Evolutionary conservation across 179 eudicot species (phyloP), one percentile per base, ranked within the genome.

Genomic region (Monotropa hypopitys): DNA sequence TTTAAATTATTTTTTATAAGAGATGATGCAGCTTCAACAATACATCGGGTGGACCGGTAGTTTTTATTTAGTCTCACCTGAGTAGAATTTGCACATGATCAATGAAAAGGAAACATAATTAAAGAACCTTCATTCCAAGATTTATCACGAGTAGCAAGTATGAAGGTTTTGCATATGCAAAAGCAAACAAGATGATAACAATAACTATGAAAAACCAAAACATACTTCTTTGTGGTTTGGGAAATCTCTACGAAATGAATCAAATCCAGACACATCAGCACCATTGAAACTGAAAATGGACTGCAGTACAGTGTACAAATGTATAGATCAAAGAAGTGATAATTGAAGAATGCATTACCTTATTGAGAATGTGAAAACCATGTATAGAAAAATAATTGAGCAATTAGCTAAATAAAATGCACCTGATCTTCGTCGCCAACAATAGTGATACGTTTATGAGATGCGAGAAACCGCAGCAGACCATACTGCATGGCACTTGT

Each of bases 371-470:
- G 71, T 59, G 20, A 62, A 68, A 77, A 57, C n/a, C n/a, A 12
- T 15, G 11, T n/a, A 20, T 56, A 70, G 12, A 8, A 45, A 76
- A 12, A 13, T 45, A 40, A 26, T 12, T 13, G 63, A 67, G 49
- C 45, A 66, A 71, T 35, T 28, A 61, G 13, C 20, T 26, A 61
- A 61, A 76, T 70, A 56, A 59, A 72, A 76, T 26, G 35, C 69
- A 92, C 98, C 96, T 94, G 98, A 86, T 94, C 98, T 80, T 94
- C 97, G 80, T 94, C 98, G 71, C 97, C 97, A 72, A 94, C 92
- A 82, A 94, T 84, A 76, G 98, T 94, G 77, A 94, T 87, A 73
- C 85, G 85, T 76, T 91, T 89, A 85, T 88, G 94, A 59, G 96
- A 90, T 85, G 93, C 90, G 81, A 94, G 88, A 81, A 81, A 81